Percentiles rank a stretch among this genome's conserved stretches.
Evolutionary conservation across 2,329 filamentous ascomycete genomes (phyloP).

Genomic region (Parascedosporium putredinis): DNA sequence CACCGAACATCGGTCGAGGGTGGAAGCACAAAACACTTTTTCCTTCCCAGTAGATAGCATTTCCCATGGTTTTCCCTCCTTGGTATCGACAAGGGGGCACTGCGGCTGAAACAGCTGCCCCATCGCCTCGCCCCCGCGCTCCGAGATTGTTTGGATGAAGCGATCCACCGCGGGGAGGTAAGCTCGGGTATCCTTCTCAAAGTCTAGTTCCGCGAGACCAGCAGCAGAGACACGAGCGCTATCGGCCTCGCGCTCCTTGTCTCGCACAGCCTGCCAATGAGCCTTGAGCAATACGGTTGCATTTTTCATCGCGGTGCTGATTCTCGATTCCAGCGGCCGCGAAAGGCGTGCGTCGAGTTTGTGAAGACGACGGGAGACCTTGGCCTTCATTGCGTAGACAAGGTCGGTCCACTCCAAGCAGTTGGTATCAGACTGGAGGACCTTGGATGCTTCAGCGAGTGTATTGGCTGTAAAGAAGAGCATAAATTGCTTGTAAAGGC

Average conservation of each 20-base stretch:
- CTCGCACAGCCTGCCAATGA: neutral
- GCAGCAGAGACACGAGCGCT: too few species aligned
- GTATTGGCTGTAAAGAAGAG: constrained; percentile 29
- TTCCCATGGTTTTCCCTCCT: too few species aligned
- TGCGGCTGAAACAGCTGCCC: neutral
- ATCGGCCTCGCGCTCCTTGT: neutral
- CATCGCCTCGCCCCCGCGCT: neutral
- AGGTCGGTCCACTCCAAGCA: constrained; percentile 15
- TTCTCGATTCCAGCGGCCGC: neutral
- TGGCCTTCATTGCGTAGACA: constrained; percentile 30
- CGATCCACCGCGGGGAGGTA: constrained; percentile 3
- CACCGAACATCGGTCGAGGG: too few species aligned
- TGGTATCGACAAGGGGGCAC: neutral
- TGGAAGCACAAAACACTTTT: too few species aligned
- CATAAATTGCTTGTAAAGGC: constrained; percentile 42
- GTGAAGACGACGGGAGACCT: constrained; percentile 28
- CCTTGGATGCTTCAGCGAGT: constrained; percentile 16
- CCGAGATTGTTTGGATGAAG: neutral
- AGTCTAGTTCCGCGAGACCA: constrained; percentile 8
- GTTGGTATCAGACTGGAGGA: constrained; percentile 2
- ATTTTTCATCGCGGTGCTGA: constrained; percentile 8
- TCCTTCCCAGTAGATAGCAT: too few species aligned
- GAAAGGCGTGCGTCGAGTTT: constrained; percentile 23
- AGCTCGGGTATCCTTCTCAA: constrained; percentile 12
- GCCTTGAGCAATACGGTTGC: constrained; percentile 7